Evolutionary conservation across 2,329 filamentous ascomycete species (phyloP).

Genomic region (Neofusicoccum ribis): DNA sequence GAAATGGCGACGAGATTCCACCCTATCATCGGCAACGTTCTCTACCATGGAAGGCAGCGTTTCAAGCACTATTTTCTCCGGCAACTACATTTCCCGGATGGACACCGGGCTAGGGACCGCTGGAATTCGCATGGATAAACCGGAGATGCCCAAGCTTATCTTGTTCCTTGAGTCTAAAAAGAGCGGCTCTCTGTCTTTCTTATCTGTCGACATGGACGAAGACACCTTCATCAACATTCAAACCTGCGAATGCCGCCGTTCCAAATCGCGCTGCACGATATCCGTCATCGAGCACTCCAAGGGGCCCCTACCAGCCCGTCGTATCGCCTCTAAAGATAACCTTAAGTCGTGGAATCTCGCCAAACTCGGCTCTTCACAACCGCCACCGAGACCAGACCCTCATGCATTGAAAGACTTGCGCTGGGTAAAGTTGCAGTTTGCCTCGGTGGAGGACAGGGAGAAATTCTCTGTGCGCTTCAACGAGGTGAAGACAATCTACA

Average conservation of each 20-base stretch:
- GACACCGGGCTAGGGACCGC: slow-evolving; percentile 15
- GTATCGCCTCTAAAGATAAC: slow-evolving; percentile 19
- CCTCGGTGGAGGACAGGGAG: slow-evolving; percentile 18
- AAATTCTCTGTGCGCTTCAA: slow-evolving; percentile 21
- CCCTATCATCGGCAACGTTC: neutral
- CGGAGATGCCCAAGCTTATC: slow-evolving; percentile 20
- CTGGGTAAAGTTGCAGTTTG: slow-evolving; percentile 21
- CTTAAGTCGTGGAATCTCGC: slow-evolving; percentile 24
- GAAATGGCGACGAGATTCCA: slow-evolving; percentile 8
- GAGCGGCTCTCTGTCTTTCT: slow-evolving; percentile 21
- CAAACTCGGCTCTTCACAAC: slow-evolving; percentile 18
- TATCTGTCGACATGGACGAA: slow-evolving; percentile 22
- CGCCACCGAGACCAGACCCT: slow-evolving; percentile 6
- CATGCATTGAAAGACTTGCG: neutral
- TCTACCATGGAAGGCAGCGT: neutral
- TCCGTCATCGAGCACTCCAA: slow-evolving; percentile 21
- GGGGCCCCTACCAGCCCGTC: slow-evolving; percentile 21
- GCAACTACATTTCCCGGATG: slow-evolving; percentile 17
- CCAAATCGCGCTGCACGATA: slow-evolving; percentile 17
- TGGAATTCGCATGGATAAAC: slow-evolving; percentile 19
- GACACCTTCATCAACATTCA: slow-evolving; percentile 21
- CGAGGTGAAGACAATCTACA: slow-evolving; percentile 19
- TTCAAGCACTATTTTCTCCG: slow-evolving; percentile 20
- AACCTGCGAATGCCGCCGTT: slow-evolving; percentile 21
- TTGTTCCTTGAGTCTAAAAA: slow-evolving; percentile 22